These are phyloP conservation scores for Lobosporangium transversale DNA, from an alignment of 192 early-diverging fungal genomes.

Conservation along the genomic window DNA sequence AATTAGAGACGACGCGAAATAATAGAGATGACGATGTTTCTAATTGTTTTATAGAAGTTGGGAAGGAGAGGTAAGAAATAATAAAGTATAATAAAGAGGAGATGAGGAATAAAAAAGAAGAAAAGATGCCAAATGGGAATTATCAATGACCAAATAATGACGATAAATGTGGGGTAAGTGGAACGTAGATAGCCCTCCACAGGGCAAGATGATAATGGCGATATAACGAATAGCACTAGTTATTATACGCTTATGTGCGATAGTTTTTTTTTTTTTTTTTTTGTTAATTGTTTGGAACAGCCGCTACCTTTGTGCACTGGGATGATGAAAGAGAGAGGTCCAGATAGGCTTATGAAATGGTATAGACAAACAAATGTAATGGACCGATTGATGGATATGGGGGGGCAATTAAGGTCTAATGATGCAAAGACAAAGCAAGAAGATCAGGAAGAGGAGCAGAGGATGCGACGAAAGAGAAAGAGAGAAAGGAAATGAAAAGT, in stretches of 20 bases:
- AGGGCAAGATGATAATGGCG: not conserved
- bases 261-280: too few relatives aligned
- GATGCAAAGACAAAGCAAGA: too few relatives aligned
- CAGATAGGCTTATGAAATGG: not conserved
- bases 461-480: not conserved
- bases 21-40: not conserved
- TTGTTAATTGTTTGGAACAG: too few relatives aligned
- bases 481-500: not conserved
- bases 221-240: not conserved
- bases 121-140: not conserved
- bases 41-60: not conserved
- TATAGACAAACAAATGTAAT: not conserved
- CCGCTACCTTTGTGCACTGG: too few relatives aligned
- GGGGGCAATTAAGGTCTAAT: not conserved
- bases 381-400: not conserved
- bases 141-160: not conserved
- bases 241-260: too few relatives aligned
- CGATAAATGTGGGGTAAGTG: not conserved
- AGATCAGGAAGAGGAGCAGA: not conserved
- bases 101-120: not conserved
- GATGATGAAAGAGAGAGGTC: not conserved
- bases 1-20: not conserved
- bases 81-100: not conserved
- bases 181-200: not conserved
- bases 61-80: not conserved